These are phyloP conservation scores for Thelephora aurantiotincta DNA, from an alignment of 768 basidiomycete species.

Conservation along the genomic window DNA sequence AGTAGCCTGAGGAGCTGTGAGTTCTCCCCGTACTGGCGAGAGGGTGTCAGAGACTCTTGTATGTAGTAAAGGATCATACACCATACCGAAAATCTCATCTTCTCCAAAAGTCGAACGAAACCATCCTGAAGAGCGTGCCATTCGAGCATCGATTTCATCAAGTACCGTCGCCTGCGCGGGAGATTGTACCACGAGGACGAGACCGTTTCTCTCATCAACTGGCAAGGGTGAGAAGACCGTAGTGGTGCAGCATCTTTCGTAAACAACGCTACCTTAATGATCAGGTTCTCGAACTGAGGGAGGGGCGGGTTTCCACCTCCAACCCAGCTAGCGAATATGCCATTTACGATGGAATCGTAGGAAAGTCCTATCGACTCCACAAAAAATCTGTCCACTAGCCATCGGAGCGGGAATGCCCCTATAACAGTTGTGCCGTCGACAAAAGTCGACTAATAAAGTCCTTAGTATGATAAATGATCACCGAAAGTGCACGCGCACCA, in stretches of 20 bases:
- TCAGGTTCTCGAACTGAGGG: conserved; percentile 23
- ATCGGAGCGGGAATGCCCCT: conserved; percentile 31
- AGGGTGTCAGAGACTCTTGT: neutral
- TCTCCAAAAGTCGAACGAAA: conserved; percentile 16
- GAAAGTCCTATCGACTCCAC: conserved; percentile 43
- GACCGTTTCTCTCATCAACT: conserved; percentile 48
- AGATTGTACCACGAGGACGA: conserved; percentile 57
- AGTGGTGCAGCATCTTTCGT: neutral
- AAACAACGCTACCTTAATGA: conserved; percentile 19
- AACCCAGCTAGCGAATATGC: conserved; percentile 24
- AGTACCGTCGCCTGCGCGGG: conserved; percentile 46
- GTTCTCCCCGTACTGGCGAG: conserved; percentile 8
- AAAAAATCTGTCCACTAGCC: conserved; percentile 54
- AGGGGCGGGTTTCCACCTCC: conserved; percentile 24
- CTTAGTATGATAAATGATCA: conserved; percentile 4
- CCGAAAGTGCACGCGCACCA: conserved; percentile 26
- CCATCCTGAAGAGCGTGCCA: conserved; percentile 54
- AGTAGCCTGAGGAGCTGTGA: conserved; percentile 13
- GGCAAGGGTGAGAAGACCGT: conserved; percentile 3
- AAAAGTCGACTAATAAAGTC: conserved; percentile 32
- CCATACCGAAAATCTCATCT: conserved; percentile 10
- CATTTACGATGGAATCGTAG: conserved; percentile 31
- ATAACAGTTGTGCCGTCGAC: conserved; percentile 43
- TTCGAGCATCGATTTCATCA: conserved; percentile 46
- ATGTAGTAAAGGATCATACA: neutral